A percentile compares a stretch with the other conserved stretches of the same genome.
Evolutionary conservation across 352 stramenopile species (phyloP).

Genomic region (Globisporangium lucens): DNA sequence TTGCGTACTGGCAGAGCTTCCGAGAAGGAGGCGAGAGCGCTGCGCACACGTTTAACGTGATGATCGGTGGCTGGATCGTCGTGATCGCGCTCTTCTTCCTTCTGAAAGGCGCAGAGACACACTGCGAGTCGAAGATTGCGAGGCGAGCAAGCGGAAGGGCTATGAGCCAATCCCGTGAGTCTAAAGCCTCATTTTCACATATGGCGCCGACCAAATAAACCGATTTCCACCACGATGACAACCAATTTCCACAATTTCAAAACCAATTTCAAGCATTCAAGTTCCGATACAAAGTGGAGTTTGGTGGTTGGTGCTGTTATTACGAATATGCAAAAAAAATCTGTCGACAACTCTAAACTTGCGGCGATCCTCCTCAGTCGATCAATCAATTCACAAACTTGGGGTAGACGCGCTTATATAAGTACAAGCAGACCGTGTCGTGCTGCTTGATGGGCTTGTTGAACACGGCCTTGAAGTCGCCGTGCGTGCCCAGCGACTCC

Average conservation of each 20-base stretch:
- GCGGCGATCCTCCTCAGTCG: background rate
- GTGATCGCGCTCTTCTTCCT: background rate
- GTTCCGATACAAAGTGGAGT: background rate
- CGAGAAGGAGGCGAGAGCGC: background rate
- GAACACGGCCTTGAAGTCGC: slow-evolving; percentile 99
- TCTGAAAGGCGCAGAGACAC: background rate
- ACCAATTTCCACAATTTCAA: background rate
- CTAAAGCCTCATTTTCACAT: background rate
- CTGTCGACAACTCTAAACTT: background rate
- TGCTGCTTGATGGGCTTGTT: slow-evolving; percentile 99
- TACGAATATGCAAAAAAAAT: slow-evolving; percentile 2
- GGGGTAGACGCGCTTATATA: slow-evolving; percentile 99
- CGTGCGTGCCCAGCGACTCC: slow-evolving; percentile 97
- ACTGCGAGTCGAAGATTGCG: background rate
- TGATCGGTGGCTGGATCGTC: background rate
- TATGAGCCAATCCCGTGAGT: background rate
- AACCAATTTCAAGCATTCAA: background rate
- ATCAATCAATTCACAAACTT: slow-evolving; percentile 87
- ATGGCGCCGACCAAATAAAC: background rate
- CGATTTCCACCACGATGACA: background rate
- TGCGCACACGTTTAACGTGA: background rate
- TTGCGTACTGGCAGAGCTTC: background rate
- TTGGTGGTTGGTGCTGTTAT: background rate
- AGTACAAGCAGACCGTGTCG: slow-evolving; percentile 97
- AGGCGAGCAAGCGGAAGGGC: background rate